A percentile compares a stretch with the other conserved stretches of the same genome.
These are phyloP conservation scores for Rhexocercosporidium sp. DNA, from an alignment of 2,329 filamentous ascomycete species.

Conservation along the genomic window DNA sequence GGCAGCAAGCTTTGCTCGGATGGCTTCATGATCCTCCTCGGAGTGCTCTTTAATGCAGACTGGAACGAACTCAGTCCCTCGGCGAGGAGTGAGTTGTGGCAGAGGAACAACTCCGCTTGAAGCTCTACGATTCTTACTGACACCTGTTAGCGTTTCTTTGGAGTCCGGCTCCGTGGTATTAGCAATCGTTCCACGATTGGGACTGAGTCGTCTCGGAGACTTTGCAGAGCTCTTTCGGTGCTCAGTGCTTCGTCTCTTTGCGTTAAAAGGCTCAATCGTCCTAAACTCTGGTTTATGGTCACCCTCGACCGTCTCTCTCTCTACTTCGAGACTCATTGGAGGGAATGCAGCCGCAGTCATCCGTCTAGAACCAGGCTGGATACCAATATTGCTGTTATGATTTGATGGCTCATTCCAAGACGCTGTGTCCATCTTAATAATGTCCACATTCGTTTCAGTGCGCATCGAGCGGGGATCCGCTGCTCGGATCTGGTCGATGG, in stretches of 20 bases:
- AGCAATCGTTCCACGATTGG: conserved; percentile 1
- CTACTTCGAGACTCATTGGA: not conserved
- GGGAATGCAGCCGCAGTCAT: conserved; percentile 1
- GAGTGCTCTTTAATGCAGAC: conserved; percentile 27
- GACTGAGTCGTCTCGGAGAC: conserved; percentile 29
- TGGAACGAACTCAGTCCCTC: conserved; percentile 14
- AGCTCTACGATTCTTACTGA: not conserved
- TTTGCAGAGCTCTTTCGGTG: conserved; percentile 25
- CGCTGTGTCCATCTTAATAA: conserved; percentile 1
- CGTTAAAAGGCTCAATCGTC: conserved; percentile 22
- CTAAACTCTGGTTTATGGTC: conserved; percentile 19
- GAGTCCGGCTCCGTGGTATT: not conserved
- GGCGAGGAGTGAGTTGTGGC: conserved; percentile 25
- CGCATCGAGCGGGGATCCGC: conserved; percentile 30
- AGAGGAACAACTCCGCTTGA: conserved; percentile 12
- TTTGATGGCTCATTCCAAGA: not conserved
- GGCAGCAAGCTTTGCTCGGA: conserved; percentile 27
- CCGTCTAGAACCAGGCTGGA: not conserved
- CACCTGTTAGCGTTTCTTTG: not conserved
- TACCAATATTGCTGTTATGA: not conserved
- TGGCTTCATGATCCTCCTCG: conserved; percentile 28
- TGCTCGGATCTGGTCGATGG: conserved; percentile 17
- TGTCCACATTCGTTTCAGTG: conserved; percentile 17
- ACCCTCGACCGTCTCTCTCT: not conserved
- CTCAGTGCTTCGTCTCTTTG: conserved; percentile 1